A percentile compares a stretch with the other conserved stretches of the same genome.
These are phyloP conservation scores for Fraxinus pennsylvanica DNA, from an alignment of 257 asterid genomes.

Conservation along the genomic window DNA sequence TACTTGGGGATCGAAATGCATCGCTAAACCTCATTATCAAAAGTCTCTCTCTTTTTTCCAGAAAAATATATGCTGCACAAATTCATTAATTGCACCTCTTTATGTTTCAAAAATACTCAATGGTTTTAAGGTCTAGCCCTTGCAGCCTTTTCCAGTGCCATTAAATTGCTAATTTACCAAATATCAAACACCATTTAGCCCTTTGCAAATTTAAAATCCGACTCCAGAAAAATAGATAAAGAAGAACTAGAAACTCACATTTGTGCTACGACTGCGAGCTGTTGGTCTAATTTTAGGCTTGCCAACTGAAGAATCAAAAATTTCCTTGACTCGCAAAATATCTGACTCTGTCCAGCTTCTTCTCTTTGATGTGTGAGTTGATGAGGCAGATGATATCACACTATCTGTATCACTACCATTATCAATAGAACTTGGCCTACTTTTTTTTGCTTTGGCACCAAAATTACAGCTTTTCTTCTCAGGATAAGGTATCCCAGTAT, in stretches of 20 bases:
- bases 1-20: background rate
- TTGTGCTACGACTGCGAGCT: constrained; percentile 42
- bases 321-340: constrained; percentile 44
- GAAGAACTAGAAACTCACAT: constrained; percentile 35
- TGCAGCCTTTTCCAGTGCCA: background rate
- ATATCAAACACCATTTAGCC: background rate
- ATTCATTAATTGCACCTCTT: background rate
- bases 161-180: background rate
- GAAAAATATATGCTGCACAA: too few relatives aligned
- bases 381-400: too few relatives aligned
- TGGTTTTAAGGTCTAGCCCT: background rate
- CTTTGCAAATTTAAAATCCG: background rate
- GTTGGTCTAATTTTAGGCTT: constrained; percentile 44
- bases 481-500: constrained; percentile 6
- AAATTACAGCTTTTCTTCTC: constrained; percentile 17
- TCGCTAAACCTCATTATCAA: background rate
- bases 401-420: too few relatives aligned
- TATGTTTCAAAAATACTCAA: too few relatives aligned
- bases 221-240: background rate
- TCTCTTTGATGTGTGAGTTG: too few relatives aligned
- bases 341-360: background rate
- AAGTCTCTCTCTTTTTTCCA: background rate
- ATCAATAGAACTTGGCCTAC: background rate
- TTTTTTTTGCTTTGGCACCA: constrained; percentile 15
- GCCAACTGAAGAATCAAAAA: constrained; percentile 51